A percentile compares a stretch with the other conserved stretches of the same genome.
These are phyloP conservation scores for Lepidium africanum DNA, from an alignment of 345 rosid species.

Conservation along the genomic window DNA sequence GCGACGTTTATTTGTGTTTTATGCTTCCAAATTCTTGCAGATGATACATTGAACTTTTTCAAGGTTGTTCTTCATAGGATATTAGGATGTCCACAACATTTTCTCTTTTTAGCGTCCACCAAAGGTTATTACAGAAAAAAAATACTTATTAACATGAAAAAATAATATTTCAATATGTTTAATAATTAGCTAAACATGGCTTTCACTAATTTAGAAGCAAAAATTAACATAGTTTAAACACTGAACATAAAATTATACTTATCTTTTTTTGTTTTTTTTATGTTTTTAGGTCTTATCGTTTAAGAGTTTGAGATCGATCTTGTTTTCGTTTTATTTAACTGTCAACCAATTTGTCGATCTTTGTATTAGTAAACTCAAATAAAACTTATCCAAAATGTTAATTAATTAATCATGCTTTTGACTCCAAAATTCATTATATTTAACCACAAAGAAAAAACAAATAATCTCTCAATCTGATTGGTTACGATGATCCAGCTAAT, in stretches of 20 bases:
- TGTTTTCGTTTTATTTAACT: neutral
- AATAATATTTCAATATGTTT: too few species aligned
- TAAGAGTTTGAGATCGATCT: conserved; percentile 5
- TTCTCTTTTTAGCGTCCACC: neutral
- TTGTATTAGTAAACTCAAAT: neutral
- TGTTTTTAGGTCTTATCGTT: neutral
- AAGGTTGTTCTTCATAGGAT: neutral
- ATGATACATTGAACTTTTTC: too few species aligned
- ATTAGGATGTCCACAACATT: neutral
- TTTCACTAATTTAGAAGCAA: neutral
- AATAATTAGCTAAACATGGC: neutral
- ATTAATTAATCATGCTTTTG: neutral
- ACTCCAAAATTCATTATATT: neutral
- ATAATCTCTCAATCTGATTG: too few species aligned
- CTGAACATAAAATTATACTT: neutral
- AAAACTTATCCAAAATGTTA: neutral
- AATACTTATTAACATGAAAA: too few species aligned
- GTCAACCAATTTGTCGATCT: neutral
- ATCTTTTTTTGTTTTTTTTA: too few species aligned
- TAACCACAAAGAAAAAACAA: neutral
- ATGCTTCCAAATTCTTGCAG: too few species aligned
- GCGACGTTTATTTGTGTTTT: conserved; percentile 32
- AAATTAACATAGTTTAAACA: neutral
- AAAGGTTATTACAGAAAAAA: neutral
- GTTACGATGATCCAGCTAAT: too few species aligned